Evolutionary conservation across 2,329 filamentous ascomycete species (phyloP), one percentile per base, ranked within the genome.

Genomic region (Pezicula rhizophila): DNA sequence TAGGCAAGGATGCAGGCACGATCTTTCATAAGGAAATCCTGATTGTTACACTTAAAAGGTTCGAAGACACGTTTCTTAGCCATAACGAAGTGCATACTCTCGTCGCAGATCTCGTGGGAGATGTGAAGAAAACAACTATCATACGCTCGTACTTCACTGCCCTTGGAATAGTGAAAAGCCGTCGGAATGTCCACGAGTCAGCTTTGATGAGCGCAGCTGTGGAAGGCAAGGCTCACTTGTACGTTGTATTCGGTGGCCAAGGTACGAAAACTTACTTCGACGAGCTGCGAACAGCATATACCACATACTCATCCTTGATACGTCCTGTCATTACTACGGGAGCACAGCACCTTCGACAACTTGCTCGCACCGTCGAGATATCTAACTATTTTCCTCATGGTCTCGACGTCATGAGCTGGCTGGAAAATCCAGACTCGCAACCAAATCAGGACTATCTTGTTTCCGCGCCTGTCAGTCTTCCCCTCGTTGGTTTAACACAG

Each of bases 401-500:
- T n/a, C 14, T 38, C 34, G 11, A 38, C 14, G 34, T 38, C 34
- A n/a, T 38, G 14, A 5, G 11, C 34, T 37, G 34, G 34, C 34
- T 37, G 4, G 5, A 12, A 5, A n/a, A 37, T 12, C 5, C 5
- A 17, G 34, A 37, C 6, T 6, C 34, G 14, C 5, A 5, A 37
- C 34, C 34, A 5, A 12, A 37, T 4, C 5, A n/a, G 5, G 5
- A 4, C 5, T 37, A 37, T 34, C 76, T 96, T 8, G 87, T 95
- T 39, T 92, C 89, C 7, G 89, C 90, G 2, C 90, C 90, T 1
- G 89, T 97, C 70, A 96, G 90, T 73, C 82, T 96, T 63, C 92
- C 92, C 18, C 72, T 97, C 66, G 96, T 96, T 63, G 92, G 92
- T 53, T 77, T 97, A 55, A 90, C 95, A 23, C 92, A 96, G 70